Base-by-base conservation (phyloP, 257 asterid species). In the Forsythia suspensa region DNA sequence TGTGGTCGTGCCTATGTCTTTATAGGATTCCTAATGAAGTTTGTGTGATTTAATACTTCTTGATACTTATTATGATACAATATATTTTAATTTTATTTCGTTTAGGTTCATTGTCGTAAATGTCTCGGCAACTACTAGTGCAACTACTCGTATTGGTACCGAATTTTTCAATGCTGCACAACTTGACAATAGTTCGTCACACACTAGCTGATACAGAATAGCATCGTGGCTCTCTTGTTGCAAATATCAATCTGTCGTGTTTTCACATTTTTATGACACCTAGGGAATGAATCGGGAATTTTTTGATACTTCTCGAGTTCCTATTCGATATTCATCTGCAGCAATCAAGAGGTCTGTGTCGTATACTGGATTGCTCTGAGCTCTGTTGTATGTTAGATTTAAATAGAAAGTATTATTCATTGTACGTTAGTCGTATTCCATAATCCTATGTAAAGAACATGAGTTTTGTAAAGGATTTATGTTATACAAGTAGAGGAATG, bases 61-160 rank as follows among this genome's bases (percentile, higher is more conserved):
- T 38, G 36, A 37, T 6, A 4, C 43, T 20, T 20, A 39, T 34
- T 21, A 2, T 16, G 36, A 73, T 73, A 63, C 37, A 16, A 18
- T 70, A 15, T 55, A 73, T 40, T 16, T 63, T 21, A 63, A 7
- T 81, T 71, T 75, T 39, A 21, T 59, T 15, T 82, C 15, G 52
- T 77, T 24, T 70, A 96, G 99, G 99, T 84, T 84, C 98, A 0
- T 75, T 63, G 48, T 59, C 97, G 92, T 96, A 74, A 93, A 96
- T 36, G 99, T 96, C 52, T 90, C 99, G 0, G 88, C 91, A 39
- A 81, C 91, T 51, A 77, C 84, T 12, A 82, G 79, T n/a, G n/a
- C n/a, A n/a, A n/a, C n/a, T 68, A 90, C 87, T 0, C 97, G 97
- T 48, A 84, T n/a, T n/a, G n/a, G 77, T 73, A 92, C 95, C 1